phyloP scores from a whole-genome alignment of 2,329 filamentous ascomycete species.

The Nemania serpens region DNA sequence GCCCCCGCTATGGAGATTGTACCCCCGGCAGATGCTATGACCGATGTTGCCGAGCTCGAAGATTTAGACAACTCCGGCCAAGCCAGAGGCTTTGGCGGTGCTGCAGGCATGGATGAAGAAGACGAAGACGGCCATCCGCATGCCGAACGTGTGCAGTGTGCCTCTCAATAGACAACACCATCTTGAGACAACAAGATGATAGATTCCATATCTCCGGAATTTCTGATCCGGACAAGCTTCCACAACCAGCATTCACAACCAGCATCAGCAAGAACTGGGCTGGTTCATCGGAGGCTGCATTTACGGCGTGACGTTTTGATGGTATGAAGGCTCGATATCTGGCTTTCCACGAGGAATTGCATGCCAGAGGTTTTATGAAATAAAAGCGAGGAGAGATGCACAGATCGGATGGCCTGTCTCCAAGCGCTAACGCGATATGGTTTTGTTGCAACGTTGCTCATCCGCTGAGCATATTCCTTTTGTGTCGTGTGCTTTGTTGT shows the following conservation, averaged over 20 bases:
- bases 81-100: slow-evolving; percentile 70
- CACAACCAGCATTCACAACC: slow-evolving; percentile 20
- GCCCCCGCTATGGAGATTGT: slow-evolving; percentile 64
- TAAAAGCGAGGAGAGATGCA: slow-evolving; percentile 20
- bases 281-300: slow-evolving; percentile 32
- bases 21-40: slow-evolving; percentile 85
- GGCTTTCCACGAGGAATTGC: slow-evolving; percentile 30
- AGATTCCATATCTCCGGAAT: slow-evolving; percentile 14
- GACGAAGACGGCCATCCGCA: slow-evolving; percentile 77
- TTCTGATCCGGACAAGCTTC: slow-evolving; percentile 18
- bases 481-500: slow-evolving; percentile 33
- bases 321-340: slow-evolving; percentile 34
- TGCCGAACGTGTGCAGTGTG: slow-evolving; percentile 82
- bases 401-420: slow-evolving; percentile 6
- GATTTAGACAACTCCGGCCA: slow-evolving; percentile 75
- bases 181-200: slow-evolving; percentile 6
- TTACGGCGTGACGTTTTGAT: slow-evolving; percentile 39
- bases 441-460: slow-evolving; percentile 10
- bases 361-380: slow-evolving; percentile 29
- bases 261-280: background rate
- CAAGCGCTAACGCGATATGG: slow-evolving; percentile 25
- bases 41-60: slow-evolving; percentile 85
- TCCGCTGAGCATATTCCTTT: slow-evolving; percentile 24
- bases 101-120: slow-evolving; percentile 70
- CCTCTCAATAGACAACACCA: slow-evolving; percentile 68